phyloP scores from a whole-genome alignment of 202 grass and related monocot species.

The Carex arenaria region DNA sequence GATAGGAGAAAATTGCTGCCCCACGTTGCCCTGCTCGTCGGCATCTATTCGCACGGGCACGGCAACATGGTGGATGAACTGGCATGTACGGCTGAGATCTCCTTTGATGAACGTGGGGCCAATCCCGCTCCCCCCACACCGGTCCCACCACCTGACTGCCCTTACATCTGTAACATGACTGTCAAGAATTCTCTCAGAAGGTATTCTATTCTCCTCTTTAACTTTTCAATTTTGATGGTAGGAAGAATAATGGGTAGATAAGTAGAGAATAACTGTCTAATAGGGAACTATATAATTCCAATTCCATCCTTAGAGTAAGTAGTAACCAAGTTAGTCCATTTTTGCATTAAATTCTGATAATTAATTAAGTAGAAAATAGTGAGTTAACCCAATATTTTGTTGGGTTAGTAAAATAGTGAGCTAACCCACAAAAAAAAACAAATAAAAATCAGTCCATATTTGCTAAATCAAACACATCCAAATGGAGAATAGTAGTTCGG shows the following conservation, averaged over 20 bases:
- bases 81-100: slow-evolving; percentile 80
- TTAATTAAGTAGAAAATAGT: no score
- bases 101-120: slow-evolving; percentile 61
- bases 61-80: slow-evolving; percentile 18
- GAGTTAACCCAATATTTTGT: no score
- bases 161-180: slow-evolving; percentile 97
- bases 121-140: slow-evolving; percentile 61
- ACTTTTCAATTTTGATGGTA: background rate
- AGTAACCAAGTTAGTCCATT: background rate
- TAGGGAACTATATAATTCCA: background rate
- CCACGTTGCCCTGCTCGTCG: slow-evolving; percentile 62
- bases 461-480: no score
- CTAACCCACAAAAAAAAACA: no score
- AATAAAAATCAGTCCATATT: no score
- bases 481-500: no score
- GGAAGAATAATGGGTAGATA: background rate
- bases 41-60: slow-evolving; percentile 36
- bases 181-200: slow-evolving; percentile 70
- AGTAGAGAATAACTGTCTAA: background rate
- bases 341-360: background rate
- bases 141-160: slow-evolving; percentile 48
- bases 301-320: background rate
- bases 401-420: no score
- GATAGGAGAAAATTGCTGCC: slow-evolving; percentile 17
- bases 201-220: slow-evolving; percentile 25